These are phyloP conservation scores for Xylogone sp. DNA, from an alignment of 2,329 filamentous ascomycete genomes.

Conservation along the genomic window DNA sequence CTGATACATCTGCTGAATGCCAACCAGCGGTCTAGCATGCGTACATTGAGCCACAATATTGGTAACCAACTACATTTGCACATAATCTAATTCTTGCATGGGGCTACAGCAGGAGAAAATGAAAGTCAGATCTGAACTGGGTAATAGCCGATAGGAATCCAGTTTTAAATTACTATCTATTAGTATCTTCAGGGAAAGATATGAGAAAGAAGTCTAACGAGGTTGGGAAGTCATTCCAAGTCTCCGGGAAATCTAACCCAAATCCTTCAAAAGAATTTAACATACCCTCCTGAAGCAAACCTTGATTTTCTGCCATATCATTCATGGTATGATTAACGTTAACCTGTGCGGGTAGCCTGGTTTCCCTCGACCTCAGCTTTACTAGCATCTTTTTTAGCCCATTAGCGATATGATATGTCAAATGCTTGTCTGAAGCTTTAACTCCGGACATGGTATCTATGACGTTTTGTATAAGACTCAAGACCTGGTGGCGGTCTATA, in stretches of 20 bases:
- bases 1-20: no score
- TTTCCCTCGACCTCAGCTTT: conserved; percentile 2
- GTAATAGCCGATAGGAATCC: not conserved
- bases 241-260: not conserved
- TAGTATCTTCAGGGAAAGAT: not conserved
- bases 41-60: no score
- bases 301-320: not conserved
- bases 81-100: no score
- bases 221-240: not conserved
- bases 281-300: not conserved
- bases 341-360: not conserved
- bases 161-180: no score
- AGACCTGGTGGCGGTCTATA: conserved; percentile 29
- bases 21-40: no score
- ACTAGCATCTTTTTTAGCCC: conserved; percentile 33
- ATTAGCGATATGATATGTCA: conserved; percentile 33
- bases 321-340: conserved; percentile 1
- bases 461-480: conserved; percentile 28
- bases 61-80: no score
- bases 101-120: no score
- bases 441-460: conserved; percentile 27
- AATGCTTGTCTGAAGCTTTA: conserved; percentile 31
- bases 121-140: no score
- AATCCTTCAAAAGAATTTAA: not conserved
- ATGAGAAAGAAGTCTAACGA: not conserved